These are phyloP conservation scores for Ustilago lituana DNA, from an alignment of 1,284 basidiomycete genomes.

Conservation along the genomic window DNA sequence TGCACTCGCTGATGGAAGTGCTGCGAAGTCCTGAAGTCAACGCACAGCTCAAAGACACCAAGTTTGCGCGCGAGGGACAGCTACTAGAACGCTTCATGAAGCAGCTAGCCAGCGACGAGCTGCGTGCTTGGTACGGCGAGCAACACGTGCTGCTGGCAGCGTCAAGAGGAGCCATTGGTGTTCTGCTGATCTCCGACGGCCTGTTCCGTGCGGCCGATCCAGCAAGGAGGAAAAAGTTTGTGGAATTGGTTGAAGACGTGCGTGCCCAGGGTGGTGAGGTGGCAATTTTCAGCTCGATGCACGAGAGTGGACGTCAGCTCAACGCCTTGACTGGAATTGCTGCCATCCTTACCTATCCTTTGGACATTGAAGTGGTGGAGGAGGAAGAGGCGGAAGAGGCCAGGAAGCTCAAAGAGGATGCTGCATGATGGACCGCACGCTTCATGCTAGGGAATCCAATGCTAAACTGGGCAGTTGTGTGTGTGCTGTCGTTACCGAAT, in stretches of 20 bases:
- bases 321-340: conserved; percentile 95
- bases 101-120: conserved; percentile 91
- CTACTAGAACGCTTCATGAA: conserved; percentile 71
- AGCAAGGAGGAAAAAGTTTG: conserved; percentile 74
- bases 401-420: conserved; percentile 11
- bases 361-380: conserved; percentile 81
- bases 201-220: conserved; percentile 76
- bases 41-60: conserved; percentile 89
- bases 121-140: conserved; percentile 98
- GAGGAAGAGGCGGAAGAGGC: conserved; percentile 70
- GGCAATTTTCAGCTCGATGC: conserved; percentile 97
- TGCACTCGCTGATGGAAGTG: conserved; percentile 94
- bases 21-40: conserved; percentile 80
- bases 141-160: conserved; percentile 90
- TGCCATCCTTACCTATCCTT: conserved; percentile 92
- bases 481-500: no score
- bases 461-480: no score
- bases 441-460: no score
- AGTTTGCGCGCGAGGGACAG: conserved; percentile 92
- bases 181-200: conserved; percentile 92
- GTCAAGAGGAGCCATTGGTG: conserved; percentile 91
- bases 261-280: conserved; percentile 89
- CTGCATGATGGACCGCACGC: conserved; percentile 4
- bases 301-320: conserved; percentile 87
- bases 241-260: conserved; percentile 87